Percentiles rank a stretch among this genome's conserved stretches.
phyloP scores from a whole-genome alignment of 495 filamentous ascomycete species.

The Aspergillus conjunctus region DNA sequence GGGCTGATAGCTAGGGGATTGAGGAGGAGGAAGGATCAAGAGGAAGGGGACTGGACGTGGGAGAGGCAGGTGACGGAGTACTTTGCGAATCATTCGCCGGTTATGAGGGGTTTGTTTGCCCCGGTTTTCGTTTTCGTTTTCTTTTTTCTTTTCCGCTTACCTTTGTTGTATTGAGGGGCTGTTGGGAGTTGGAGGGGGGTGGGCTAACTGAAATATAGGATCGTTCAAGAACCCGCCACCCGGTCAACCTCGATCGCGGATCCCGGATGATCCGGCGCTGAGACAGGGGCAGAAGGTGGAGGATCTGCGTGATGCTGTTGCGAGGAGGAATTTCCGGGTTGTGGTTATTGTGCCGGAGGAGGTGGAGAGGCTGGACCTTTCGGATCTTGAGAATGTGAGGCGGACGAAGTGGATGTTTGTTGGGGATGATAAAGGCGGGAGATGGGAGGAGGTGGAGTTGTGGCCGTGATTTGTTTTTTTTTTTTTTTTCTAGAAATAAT shows the following conservation, averaged over 20 bases:
- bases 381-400: slow-evolving; percentile 60
- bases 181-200: not conserved
- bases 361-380: slow-evolving; percentile 76
- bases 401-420: slow-evolving; percentile 68
- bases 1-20: slow-evolving; percentile 33
- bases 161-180: slow-evolving; percentile 2
- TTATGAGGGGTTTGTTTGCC: slow-evolving; percentile 61
- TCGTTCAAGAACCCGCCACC: slow-evolving; percentile 79
- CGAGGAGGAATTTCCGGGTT: slow-evolving; percentile 80
- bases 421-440: slow-evolving; percentile 32
- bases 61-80: slow-evolving; percentile 75
- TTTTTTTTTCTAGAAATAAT: not conserved
- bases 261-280: slow-evolving; percentile 50
- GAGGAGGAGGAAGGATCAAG: slow-evolving; percentile 21
- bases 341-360: slow-evolving; percentile 79
- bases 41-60: slow-evolving; percentile 61
- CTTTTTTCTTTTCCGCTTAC: slow-evolving; percentile 7
- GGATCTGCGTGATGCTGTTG: slow-evolving; percentile 66
- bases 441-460: slow-evolving; percentile 77
- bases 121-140: slow-evolving; percentile 13
- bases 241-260: slow-evolving; percentile 57
- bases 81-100: slow-evolving; percentile 83
- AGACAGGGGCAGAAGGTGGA: slow-evolving; percentile 67
- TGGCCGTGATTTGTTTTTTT: slow-evolving; percentile 65
- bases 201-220: slow-evolving; percentile 37